Percentiles rank a stretch among this genome's conserved stretches.
Conservation (phyloP, 1,139 yeast species). For the Hanseniaspora uvarum region DNA sequence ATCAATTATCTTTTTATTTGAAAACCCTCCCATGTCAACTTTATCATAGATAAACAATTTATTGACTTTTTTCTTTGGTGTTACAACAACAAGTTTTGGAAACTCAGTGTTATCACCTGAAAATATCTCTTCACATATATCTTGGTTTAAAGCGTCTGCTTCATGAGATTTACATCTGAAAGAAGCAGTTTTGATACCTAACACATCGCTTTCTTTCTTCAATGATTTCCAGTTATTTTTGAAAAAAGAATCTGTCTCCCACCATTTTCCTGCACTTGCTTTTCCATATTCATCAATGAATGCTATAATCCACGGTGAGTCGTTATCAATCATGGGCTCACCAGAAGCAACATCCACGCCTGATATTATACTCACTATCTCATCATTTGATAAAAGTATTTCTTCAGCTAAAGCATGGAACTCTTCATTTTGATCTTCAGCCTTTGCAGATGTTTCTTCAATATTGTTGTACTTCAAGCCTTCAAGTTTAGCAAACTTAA, state of each 20-base stretch:
- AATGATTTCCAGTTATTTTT: conserved; percentile 45
- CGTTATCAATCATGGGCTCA: conserved; percentile 19
- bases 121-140: conserved; percentile 45
- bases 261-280: conserved; percentile 26
- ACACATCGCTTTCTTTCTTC: conserved; percentile 38
- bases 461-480: conserved; percentile 40
- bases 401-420: background rate
- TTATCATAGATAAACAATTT: conserved; percentile 24
- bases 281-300: conserved; percentile 31
- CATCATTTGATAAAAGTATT: conserved; percentile 27
- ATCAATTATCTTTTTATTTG: conserved; percentile 27
- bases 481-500: conserved; percentile 44
- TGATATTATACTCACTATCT: conserved; percentile 34
- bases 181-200: conserved; percentile 44
- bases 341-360: conserved; percentile 36
- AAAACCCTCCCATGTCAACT: conserved; percentile 20
- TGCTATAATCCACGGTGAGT: conserved; percentile 34
- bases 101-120: conserved; percentile 28
- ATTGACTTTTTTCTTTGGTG: conserved; percentile 32
- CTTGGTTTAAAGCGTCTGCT: conserved; percentile 29
- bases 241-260: conserved; percentile 30
- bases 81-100: conserved; percentile 35
- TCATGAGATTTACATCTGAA: conserved; percentile 42
- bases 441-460: conserved; percentile 16
- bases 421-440: background rate